Percentiles rank a stretch among this genome's conserved stretches.
Evolutionary conservation across 441 rosid genomes (phyloP).

Genomic region (Hura crepitans): DNA sequence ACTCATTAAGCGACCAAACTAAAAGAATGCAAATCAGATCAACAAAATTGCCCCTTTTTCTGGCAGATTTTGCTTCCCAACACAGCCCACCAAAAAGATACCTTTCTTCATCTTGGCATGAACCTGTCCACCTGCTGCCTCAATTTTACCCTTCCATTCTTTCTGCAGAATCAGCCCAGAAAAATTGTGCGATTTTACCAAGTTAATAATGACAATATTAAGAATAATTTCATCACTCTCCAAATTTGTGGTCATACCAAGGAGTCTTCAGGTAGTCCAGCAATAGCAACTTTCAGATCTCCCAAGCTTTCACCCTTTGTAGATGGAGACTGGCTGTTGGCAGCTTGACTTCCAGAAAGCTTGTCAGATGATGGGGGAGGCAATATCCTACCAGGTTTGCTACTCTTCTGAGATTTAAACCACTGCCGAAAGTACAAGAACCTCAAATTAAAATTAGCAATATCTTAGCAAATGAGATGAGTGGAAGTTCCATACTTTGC

Average conservation of each 20-base stretch:
- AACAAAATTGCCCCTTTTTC: background rate
- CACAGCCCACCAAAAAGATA: conserved; percentile 24
- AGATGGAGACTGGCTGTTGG: conserved; percentile 40
- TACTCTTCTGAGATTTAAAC: conserved; percentile 72
- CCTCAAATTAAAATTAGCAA: conserved; percentile 21
- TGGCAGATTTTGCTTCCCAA: conserved; percentile 7
- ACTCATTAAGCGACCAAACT: conserved; percentile 23
- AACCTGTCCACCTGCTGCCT: conserved; percentile 67
- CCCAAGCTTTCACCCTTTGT: conserved; percentile 61
- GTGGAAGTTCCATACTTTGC: conserved; percentile 42
- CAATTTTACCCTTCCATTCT: conserved; percentile 78
- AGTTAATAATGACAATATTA: conserved; percentile 5
- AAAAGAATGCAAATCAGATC: conserved; percentile 12
- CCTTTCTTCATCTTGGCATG: conserved; percentile 79
- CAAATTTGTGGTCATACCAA: conserved; percentile 35
- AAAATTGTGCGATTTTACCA: conserved; percentile 12
- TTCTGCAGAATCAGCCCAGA: conserved; percentile 45
- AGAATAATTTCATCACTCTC: conserved; percentile 18
- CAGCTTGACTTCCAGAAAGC: conserved; percentile 42
- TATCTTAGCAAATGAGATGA: conserved; percentile 9
- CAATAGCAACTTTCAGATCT: conserved; percentile 62
- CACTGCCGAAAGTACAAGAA: conserved; percentile 53
- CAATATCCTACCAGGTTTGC: conserved; percentile 63
- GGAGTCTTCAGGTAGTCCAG: conserved; percentile 60
- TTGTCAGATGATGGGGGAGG: conserved; percentile 42